Conservation (phyloP, 768 basidiomycete genomes). For the Jaapia argillacea region DNA sequence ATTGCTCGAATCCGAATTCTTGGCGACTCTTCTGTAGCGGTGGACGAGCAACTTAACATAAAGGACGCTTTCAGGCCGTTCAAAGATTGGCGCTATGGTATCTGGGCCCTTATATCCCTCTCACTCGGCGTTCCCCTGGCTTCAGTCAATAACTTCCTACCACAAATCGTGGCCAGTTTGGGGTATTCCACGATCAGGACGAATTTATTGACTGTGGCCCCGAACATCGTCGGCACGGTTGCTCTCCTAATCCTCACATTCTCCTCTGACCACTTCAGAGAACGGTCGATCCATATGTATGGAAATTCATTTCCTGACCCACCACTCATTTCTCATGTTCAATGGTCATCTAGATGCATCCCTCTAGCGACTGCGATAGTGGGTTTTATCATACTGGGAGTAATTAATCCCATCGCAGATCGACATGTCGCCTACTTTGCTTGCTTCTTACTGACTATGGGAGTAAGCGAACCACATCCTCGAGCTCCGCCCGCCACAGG, state of each 20-base stretch:
- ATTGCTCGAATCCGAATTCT: not conserved
- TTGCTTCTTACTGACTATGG: constrained; percentile 41
- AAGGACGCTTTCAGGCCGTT: constrained; percentile 35
- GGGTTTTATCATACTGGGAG: constrained; percentile 21
- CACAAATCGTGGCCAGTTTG: constrained; percentile 35
- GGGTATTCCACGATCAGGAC: constrained; percentile 39
- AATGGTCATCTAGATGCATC: not conserved
- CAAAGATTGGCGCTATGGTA: constrained; percentile 34
- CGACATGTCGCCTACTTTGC: constrained; percentile 41
- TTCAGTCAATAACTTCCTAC: constrained; percentile 45
- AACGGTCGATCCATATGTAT: constrained; percentile 37
- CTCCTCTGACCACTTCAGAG: constrained; percentile 41
- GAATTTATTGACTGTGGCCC: constrained; percentile 42
- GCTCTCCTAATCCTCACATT: constrained; percentile 35
- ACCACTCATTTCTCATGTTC: not conserved
- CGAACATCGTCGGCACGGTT: constrained; percentile 39
- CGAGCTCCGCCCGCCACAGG: not conserved
- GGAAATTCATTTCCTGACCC: constrained; percentile 11
- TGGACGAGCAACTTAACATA: constrained; percentile 30
- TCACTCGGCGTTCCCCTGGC: constrained; percentile 37
- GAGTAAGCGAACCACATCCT: constrained; percentile 22
- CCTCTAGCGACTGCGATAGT: not conserved
- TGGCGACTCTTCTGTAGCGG: constrained; percentile 31
- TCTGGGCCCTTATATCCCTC: constrained; percentile 36
- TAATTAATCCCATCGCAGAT: constrained; percentile 29